phyloP scores from a whole-genome alignment of 371 early-diverging fungal genomes.

The Rhizopus delemar region DNA sequence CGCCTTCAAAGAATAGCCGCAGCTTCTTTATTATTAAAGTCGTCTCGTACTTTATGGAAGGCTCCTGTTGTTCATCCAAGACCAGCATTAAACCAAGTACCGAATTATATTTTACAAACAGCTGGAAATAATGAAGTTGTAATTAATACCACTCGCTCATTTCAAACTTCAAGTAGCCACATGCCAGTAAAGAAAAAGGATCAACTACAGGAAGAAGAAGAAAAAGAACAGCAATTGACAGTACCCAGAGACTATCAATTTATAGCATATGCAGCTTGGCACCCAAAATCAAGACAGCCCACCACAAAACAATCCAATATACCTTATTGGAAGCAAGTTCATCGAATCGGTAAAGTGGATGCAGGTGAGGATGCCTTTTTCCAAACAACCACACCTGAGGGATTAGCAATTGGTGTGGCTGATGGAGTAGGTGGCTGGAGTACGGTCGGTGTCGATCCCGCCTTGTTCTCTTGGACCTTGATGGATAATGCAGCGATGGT shows the following conservation, averaged over 20 bases:
- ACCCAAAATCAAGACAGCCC: slow-evolving; percentile 45
- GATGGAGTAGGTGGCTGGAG: slow-evolving; percentile 78
- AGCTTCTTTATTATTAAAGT: slow-evolving; percentile 20
- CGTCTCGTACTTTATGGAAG: slow-evolving; percentile 14
- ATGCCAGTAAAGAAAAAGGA: too few relatives aligned
- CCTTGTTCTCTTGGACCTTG: slow-evolving; percentile 69
- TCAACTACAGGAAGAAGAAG: slow-evolving; percentile 1
- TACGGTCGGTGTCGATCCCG: slow-evolving; percentile 57
- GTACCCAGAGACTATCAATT: slow-evolving; percentile 31
- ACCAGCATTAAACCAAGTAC: slow-evolving; percentile 1
- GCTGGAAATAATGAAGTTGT: too few relatives aligned
- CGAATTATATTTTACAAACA: too few relatives aligned
- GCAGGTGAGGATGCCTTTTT: slow-evolving; percentile 77
- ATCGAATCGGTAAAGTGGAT: slow-evolving; percentile 62
- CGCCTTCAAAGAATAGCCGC: slow-evolving; percentile 24
- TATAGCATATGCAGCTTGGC: slow-evolving; percentile 52
- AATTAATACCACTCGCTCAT: too few relatives aligned
- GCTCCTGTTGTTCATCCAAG: neutral
- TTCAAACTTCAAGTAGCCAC: too few relatives aligned
- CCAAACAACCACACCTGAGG: slow-evolving; percentile 58
- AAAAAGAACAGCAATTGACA: slow-evolving; percentile 6
- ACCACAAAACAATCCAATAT: slow-evolving; percentile 24
- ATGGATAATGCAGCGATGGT: slow-evolving; percentile 71
- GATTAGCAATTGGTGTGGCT: slow-evolving; percentile 66
- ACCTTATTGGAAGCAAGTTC: slow-evolving; percentile 50